Percentiles rank a stretch among this genome's conserved stretches.
These are phyloP conservation scores for Globisporangium megalacanthum DNA, from an alignment of 352 stramenopile genomes.

Conservation along the genomic window DNA sequence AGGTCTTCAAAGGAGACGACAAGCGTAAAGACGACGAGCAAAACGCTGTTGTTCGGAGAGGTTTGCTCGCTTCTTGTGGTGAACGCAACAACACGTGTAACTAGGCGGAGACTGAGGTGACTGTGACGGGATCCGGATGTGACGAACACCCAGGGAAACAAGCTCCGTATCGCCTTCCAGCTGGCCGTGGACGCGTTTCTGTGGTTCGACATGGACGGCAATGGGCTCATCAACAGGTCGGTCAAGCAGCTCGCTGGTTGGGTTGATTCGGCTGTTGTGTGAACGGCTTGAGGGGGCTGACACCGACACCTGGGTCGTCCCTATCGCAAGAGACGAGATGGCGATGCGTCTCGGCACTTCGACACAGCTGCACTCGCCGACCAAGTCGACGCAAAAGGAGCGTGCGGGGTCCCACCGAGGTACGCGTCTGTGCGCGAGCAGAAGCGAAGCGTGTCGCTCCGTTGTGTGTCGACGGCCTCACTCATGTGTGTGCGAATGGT, in stretches of 20 bases:
- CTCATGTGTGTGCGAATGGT: not conserved
- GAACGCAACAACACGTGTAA: not conserved
- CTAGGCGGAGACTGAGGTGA: not conserved
- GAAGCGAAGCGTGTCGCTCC: too few species aligned
- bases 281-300: not conserved
- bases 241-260: not conserved
- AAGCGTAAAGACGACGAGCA: slow-evolving; percentile 6
- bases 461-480: too few species aligned
- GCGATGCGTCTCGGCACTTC: slow-evolving; percentile 50
- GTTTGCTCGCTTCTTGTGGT: slow-evolving; percentile 13
- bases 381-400: slow-evolving; percentile 40
- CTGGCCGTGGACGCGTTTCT: slow-evolving; percentile 80
- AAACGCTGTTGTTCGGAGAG: slow-evolving; percentile 66
- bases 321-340: slow-evolving; percentile 33
- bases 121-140: not conserved
- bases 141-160: slow-evolving; percentile 46
- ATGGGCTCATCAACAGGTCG: slow-evolving; percentile 70
- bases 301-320: too few species aligned
- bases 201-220: slow-evolving; percentile 80
- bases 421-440: not conserved
- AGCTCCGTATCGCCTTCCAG: slow-evolving; percentile 73
- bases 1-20: slow-evolving; percentile 7
- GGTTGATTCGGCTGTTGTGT: not conserved
- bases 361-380: slow-evolving; percentile 69
- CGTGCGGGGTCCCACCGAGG: slow-evolving; percentile 12